Conservation (phyloP, 1,284 basidiomycete genomes). For the Termitomyces sp. region DNA sequence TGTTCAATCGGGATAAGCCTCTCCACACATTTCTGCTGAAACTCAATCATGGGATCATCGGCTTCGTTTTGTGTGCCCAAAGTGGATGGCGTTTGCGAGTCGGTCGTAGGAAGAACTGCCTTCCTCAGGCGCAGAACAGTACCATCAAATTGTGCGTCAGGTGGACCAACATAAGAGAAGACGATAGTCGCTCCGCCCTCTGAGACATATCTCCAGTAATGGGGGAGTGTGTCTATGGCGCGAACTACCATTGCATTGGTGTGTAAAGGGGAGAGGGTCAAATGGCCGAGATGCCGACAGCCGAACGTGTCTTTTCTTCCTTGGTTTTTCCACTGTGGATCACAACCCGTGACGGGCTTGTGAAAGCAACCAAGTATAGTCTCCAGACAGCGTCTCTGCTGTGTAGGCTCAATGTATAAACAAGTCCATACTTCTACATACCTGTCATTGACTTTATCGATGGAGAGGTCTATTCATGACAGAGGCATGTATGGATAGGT, state of each 20-base stretch:
- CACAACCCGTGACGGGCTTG: too few species aligned
- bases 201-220: conserved; percentile 78
- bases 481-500: too few species aligned
- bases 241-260: conserved; percentile 8
- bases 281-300: neutral
- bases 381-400: too few species aligned
- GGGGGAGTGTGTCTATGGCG: conserved; percentile 38
- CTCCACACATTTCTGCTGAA: conserved; percentile 56
- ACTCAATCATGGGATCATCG: conserved; percentile 58
- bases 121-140: conserved; percentile 78
- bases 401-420: too few species aligned
- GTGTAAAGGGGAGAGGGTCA: too few species aligned
- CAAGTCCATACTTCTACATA: too few species aligned
- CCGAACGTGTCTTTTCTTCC: conserved; percentile 28
- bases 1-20: conserved; percentile 53
- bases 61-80: conserved; percentile 30
- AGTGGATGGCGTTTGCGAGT: conserved; percentile 1
- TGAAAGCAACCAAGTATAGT: too few species aligned
- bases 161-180: conserved; percentile 68
- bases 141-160: conserved; percentile 45
- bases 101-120: conserved; percentile 16
- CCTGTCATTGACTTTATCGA: too few species aligned
- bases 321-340: too few species aligned
- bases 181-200: conserved; percentile 90
- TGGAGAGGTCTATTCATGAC: too few species aligned